Evolutionary conservation across 2,329 filamentous ascomycete genomes (phyloP), one percentile per base, ranked within the genome.

Genomic region (Aureobasidium namibiae): DNA sequence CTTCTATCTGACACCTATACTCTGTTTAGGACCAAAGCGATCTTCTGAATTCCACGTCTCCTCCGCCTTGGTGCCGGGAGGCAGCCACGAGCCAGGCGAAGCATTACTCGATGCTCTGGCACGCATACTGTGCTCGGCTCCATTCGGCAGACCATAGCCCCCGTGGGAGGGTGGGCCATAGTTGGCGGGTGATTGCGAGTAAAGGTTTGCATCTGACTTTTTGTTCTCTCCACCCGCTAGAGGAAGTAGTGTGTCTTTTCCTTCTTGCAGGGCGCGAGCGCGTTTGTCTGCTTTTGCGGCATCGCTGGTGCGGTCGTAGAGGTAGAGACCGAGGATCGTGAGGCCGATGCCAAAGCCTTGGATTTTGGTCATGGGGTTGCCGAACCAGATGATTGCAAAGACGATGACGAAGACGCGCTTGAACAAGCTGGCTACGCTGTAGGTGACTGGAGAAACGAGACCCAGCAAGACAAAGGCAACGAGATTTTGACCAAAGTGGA

Each of bases 371-470:
- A 94, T 96, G 1, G 88, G 84, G 72, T 86, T 96, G 64, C 90
- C 88, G 75, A 97, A 99, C 94, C 94, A 99, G 65, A 97, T 76
- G 63, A 99, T 92, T 7, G 94, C 91, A 66, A 96, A 88, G 61
- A 94, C 83, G 67, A 99, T 96, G 68, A 99, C 92, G 69, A 96
- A 96, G 13, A 99, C 94, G 50, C 94, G 88, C 76, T 99, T 99
- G 74, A 99, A 94, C 62, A 99, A 79, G 60, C 89, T 95, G 36
- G 94, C 94, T 38, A 99, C 92, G 0, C 90, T 96, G 76, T 99
- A 99, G 0, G 94, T 97, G 38, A 99, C 94, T 0, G 94, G 94
- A 0, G 91, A 95, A 13, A 97, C 88, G 78, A 96, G 88, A 57
- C 91, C 96, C 7, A 99, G 79, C 6, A 99, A 80, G 23, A 96